Evolutionary conservation across 768 basidiomycete species (phyloP), one percentile per base, ranked within the genome.

Genomic region (Rhizopogon salebrosus): DNA sequence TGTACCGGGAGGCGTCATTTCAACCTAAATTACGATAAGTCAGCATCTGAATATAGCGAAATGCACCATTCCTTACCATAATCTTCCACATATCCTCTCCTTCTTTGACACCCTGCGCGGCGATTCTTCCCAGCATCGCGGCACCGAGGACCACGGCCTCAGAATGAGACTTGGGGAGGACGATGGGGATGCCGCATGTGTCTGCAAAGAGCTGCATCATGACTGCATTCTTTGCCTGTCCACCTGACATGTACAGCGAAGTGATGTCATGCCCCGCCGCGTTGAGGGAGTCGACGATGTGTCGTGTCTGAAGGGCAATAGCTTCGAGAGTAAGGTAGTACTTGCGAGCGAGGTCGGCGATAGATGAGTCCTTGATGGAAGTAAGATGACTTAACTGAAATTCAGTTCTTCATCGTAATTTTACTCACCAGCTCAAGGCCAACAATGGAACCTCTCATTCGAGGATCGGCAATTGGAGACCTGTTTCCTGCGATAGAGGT

Each of bases 391-490:
- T 55, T 40, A 10, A 31, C 31, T 29, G 29, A 24, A 53, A 46
- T n/a, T 37, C n/a, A 37, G n/a, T 18, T 45, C 20, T 46, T 9
- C 9, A 34, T 46, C 3, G 14, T 22, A n/a, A 14, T 3, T 3
- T 35, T 3, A 65, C 76, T 35, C 62, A 84, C 87, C 50, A 98
- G 82, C 42, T 86, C 79, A 41, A 98, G 80, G 27, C 97, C 97
- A 51, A 85, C 77, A 53, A 98, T 85, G 46, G 92, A 88, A 18
- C 97, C 97, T 35, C 89, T 79, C 95, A 98, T 97, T 49, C 80
- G 83, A n/a, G 91, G 79, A 66, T 99, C 97, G 2, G 95, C 95
- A 41, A 98, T 84, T 1, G 97, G 97, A 1, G 95, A 98, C 55
- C 97, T 80, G 69, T 99, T 99, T 36, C 95, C 94, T 94, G 68